Conservation (phyloP, 345 rosid species). For the Gossypium arboreum region DNA sequence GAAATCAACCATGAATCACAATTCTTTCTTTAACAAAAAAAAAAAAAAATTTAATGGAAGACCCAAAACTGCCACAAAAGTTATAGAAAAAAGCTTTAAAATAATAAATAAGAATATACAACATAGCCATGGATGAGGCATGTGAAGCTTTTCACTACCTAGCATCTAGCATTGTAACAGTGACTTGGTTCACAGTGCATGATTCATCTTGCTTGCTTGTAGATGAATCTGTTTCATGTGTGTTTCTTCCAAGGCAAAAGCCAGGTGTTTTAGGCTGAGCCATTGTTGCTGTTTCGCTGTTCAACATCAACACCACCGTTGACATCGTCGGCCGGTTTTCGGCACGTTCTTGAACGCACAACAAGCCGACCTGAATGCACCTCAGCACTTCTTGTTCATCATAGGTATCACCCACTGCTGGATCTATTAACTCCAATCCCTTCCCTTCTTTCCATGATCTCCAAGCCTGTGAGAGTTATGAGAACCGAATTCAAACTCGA, state of each 20-base stretch:
- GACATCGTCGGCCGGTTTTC: constrained; percentile 75
- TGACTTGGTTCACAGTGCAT: constrained; percentile 70
- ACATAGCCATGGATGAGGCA: neutral
- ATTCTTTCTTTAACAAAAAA: no score
- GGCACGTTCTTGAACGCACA: constrained; percentile 73
- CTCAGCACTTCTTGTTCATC: constrained; percentile 44
- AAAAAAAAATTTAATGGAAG: no score
- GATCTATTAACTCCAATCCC: constrained; percentile 45
- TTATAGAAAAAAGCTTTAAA: no score
- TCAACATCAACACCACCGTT: constrained; percentile 55
- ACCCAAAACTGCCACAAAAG: no score
- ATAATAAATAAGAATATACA: neutral
- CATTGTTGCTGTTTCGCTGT: constrained; percentile 60
- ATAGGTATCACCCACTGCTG: constrained; percentile 32
- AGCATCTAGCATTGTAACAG: constrained; percentile 62
- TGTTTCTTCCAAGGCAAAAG: constrained; percentile 51
- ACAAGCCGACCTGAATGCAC: constrained; percentile 75
- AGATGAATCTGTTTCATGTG: constrained; percentile 51
- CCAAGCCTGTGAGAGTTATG: constrained; percentile 47
- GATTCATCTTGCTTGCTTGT: constrained; percentile 48
- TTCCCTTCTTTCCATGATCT: constrained; percentile 59
- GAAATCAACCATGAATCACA: no score
- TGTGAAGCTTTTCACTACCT: constrained; percentile 28
- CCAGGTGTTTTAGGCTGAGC: constrained; percentile 63
- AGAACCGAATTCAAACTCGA: neutral